Conservation (phyloP, 352 stramenopile species). For the Globisporangium heterothallicum region DNA sequence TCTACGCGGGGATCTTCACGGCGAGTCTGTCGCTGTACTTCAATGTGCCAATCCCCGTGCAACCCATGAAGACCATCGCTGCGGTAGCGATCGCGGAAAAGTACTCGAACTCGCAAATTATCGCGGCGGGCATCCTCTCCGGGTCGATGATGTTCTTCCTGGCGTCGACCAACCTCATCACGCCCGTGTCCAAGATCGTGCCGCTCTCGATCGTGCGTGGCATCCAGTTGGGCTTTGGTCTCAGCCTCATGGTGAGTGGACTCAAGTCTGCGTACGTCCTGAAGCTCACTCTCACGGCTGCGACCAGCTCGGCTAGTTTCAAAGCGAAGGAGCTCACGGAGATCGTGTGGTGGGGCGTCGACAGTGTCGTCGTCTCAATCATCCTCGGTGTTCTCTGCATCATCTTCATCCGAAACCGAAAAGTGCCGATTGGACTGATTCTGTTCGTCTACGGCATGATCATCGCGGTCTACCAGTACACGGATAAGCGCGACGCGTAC, state of each 20-base stretch:
- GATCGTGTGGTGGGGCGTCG: conserved; percentile 55
- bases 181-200: conserved; percentile 83
- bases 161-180: conserved; percentile 86
- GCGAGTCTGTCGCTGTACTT: conserved; percentile 79
- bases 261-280: conserved; percentile 66
- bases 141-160: conserved; percentile 69
- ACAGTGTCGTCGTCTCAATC: conserved; percentile 62
- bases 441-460: conserved; percentile 71
- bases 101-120: conserved; percentile 66
- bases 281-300: conserved; percentile 23
- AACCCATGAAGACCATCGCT: conserved; percentile 94
- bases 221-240: conserved; percentile 89
- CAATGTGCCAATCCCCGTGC: conserved; percentile 92
- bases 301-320: conserved; percentile 18
- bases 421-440: conserved; percentile 56
- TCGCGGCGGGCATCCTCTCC: conserved; percentile 84
- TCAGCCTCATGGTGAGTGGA: conserved; percentile 82
- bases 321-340: conserved; percentile 19
- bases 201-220: conserved; percentile 88
- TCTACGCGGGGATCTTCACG: conserved; percentile 89
- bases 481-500: conserved; percentile 36
- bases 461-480: conserved; percentile 58
- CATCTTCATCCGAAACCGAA: conserved; percentile 49
- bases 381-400: conserved; percentile 73
- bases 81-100: conserved; percentile 87